Conservation (phyloP, 352 stramenopile species). For the Phytophthora sansomeana region DNA sequence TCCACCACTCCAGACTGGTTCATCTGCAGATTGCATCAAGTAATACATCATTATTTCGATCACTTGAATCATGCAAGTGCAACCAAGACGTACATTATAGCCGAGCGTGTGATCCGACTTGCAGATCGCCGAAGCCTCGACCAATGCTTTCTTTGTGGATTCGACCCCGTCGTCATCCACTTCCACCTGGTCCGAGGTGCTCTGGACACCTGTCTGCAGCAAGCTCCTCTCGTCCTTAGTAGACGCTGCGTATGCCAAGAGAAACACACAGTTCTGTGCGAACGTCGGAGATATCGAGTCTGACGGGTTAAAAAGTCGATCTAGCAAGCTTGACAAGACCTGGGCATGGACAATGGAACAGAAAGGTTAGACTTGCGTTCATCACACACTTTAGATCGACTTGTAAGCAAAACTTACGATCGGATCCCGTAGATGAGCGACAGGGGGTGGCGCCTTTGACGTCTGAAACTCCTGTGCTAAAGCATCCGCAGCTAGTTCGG, state of each 20-base stretch:
- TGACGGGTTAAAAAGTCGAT: conserved; percentile 85
- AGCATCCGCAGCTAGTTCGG: conserved; percentile 58
- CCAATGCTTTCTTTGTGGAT: conserved; percentile 69
- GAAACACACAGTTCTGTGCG: conserved; percentile 68
- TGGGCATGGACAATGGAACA: conserved; percentile 25
- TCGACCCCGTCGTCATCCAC: conserved; percentile 65
- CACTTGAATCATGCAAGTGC: background rate
- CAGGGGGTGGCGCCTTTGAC: conserved; percentile 56
- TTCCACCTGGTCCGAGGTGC: conserved; percentile 38
- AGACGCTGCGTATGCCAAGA: conserved; percentile 81
- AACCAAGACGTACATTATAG: conserved; percentile 73
- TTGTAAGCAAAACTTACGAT: conserved; percentile 47
- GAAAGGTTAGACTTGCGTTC: conserved; percentile 5
- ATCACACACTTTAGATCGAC: background rate
- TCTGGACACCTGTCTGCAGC: conserved; percentile 49
- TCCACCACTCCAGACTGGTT: conserved; percentile 87
- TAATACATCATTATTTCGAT: conserved; percentile 1
- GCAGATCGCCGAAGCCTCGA: conserved; percentile 81
- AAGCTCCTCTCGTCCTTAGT: conserved; percentile 84
- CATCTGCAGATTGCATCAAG: conserved; percentile 59
- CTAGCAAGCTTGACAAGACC: conserved; percentile 81
- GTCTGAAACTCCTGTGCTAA: conserved; percentile 77
- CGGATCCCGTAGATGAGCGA: conserved; percentile 74
- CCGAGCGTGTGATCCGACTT: conserved; percentile 87
- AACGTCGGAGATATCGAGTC: conserved; percentile 66